Base-by-base conservation (phyloP, 2,329 filamentous ascomycete species). In the Lachnellula cervina region DNA sequence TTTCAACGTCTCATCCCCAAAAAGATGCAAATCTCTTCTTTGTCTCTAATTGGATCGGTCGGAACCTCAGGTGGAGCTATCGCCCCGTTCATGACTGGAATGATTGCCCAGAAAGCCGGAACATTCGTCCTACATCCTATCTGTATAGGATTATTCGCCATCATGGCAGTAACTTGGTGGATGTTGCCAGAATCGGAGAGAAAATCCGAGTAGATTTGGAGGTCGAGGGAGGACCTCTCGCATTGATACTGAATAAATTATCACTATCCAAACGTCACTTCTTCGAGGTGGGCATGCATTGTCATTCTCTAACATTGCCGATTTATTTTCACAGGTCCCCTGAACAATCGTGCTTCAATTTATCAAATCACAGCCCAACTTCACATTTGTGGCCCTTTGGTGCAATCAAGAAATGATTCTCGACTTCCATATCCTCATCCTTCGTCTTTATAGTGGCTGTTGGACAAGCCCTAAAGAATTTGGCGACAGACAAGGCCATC, bases 51-150 rank as follows among this genome's bases (percentile, higher is more conserved):
- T 56, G 81, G 79, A 3, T 83, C 83, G 1, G 86, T 85, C 58
- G 87, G 85, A 0, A 87, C 81, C 62, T 80, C 82, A 1, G 87
- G 87, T 0, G 87, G 87, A 77, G 71, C 83, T 87, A n/a, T 70
- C 87, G 64, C 81, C 80, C 71, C 76, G 2, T 76, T 77, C 54
- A 69, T 76, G 46, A 77, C 74, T 1, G 76, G 76, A 25, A 59
- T 77, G 42, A 58, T 77, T 46, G 73, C 74, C 5, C 74, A 77
- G 61, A 65, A 64, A 37, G 64, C 72, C 51, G 74, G 74, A 14
- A 77, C 74, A 2, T 73, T 73, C 56, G 73, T 77, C 17, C 61
- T 78, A 59, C 62, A 65, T 58, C 62, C 61, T 3, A 60, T 63
- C 28, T 61, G 59, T 55, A 61, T 61, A 51, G 59, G 44, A 2